Conservation (phyloP, 108 stramenopile species). For the Cyclotella kingstonii region DNA sequence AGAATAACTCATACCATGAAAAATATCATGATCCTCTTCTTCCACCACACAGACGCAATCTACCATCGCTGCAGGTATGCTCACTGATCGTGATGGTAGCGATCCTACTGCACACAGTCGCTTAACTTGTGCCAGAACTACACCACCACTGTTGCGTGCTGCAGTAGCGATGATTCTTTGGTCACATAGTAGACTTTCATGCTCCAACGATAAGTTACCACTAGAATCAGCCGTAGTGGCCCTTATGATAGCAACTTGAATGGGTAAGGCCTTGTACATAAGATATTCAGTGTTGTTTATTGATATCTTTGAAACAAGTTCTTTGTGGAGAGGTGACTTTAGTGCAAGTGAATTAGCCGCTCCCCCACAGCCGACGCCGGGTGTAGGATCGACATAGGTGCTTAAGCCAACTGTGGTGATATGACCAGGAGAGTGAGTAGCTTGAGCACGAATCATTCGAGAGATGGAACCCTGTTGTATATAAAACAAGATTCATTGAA, state of each 20-base stretch:
- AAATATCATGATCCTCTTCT: slow-evolving; percentile 59
- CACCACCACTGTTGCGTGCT: slow-evolving; percentile 66
- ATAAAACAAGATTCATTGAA: too few species aligned
- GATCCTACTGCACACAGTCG: slow-evolving; percentile 59
- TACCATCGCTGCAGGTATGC: slow-evolving; percentile 73
- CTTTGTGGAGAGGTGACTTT: slow-evolving; percentile 45
- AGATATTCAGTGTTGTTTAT: slow-evolving; percentile 49
- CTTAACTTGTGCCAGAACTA: slow-evolving; percentile 82
- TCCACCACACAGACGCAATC: slow-evolving; percentile 76
- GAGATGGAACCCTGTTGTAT: slow-evolving; percentile 72
- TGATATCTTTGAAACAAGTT: slow-evolving; percentile 51
- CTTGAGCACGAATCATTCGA: slow-evolving; percentile 77
- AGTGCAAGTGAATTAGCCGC: slow-evolving; percentile 57
- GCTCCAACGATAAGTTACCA: slow-evolving; percentile 76
- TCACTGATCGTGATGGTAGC: slow-evolving; percentile 52
- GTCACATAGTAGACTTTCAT: slow-evolving; percentile 71
- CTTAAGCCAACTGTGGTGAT: slow-evolving; percentile 78
- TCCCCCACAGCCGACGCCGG: slow-evolving; percentile 47
- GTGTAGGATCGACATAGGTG: slow-evolving; percentile 74
- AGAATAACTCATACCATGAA: slow-evolving; percentile 66
- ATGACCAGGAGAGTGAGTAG: slow-evolving; percentile 79
- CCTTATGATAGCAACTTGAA: slow-evolving; percentile 75
- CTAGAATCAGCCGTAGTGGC: slow-evolving; percentile 76
- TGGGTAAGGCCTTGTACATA: slow-evolving; percentile 78
- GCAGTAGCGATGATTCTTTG: slow-evolving; percentile 64